Conservation (phyloP, 1,284 basidiomycete genomes). For the Puccinia hordei region DNA sequence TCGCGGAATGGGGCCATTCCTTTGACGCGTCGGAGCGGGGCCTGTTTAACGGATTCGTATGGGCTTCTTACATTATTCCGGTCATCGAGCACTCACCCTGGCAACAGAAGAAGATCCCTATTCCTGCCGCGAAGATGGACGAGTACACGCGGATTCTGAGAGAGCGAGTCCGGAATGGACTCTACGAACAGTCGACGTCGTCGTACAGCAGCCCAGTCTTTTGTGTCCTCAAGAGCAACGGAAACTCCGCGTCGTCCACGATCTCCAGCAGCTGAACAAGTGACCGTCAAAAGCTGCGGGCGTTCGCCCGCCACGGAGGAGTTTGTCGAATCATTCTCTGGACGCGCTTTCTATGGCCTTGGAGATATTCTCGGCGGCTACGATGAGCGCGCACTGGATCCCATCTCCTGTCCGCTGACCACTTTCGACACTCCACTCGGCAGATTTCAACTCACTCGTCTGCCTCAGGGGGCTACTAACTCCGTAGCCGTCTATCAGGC, state of each 20-base stretch:
- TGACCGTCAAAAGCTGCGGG: not conserved
- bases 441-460: too few relatives aligned
- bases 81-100: conserved; percentile 8
- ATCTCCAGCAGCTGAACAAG: conserved; percentile 26
- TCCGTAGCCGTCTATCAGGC: conserved; percentile 33
- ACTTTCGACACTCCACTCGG: too few relatives aligned
- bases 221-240: not conserved
- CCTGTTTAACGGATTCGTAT: not conserved
- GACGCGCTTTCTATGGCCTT: conserved; percentile 11
- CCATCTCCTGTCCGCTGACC: too few relatives aligned
- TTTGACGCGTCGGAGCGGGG: not conserved
- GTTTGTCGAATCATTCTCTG: conserved; percentile 19
- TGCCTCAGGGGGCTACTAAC: not conserved
- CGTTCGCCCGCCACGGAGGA: not conserved
- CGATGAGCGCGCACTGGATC: too few relatives aligned
- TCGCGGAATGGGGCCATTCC: not conserved
- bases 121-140: not conserved
- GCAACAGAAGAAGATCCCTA: not conserved
- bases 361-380: not conserved
- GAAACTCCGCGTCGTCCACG: conserved; percentile 12
- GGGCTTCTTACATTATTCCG: conserved; percentile 19
- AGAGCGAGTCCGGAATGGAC: not conserved
- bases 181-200: conserved; percentile 19
- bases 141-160: conserved; percentile 6
- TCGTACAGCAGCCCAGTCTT: conserved; percentile 7